phyloP scores from a whole-genome alignment of 139 green algal genomes.

The Eudorina sp. region DNA sequence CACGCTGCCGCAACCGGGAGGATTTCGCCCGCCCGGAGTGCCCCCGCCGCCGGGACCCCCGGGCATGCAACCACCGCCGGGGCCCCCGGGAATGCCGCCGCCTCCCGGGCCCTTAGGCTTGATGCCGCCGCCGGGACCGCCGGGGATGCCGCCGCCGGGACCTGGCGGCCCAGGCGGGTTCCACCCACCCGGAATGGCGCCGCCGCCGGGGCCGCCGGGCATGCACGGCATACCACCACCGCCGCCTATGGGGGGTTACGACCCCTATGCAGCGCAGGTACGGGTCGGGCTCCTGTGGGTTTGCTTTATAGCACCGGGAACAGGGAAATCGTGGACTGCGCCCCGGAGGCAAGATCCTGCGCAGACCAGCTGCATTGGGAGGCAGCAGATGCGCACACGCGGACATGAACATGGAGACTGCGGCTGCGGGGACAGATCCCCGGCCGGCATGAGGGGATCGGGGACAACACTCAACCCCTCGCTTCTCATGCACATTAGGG shows the following conservation, averaged over 20 bases:
- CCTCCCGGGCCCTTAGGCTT: background rate
- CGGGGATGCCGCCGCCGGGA: constrained; percentile 35
- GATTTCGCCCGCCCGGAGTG: background rate
- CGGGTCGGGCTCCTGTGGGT: background rate
- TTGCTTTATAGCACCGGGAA: too few species aligned
- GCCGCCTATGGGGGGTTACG: constrained; percentile 44
- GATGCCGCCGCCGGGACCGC: background rate
- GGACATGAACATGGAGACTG: too few species aligned
- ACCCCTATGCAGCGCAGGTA: constrained; percentile 47
- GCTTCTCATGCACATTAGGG: too few species aligned
- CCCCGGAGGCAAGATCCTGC: too few species aligned
- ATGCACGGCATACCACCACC: constrained; percentile 31
- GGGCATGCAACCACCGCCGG: constrained; percentile 13
- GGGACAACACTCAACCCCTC: too few species aligned
- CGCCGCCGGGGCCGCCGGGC: constrained; percentile 2
- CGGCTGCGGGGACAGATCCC: too few species aligned
- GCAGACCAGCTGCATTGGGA: too few species aligned
- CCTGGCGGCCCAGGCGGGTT: too few species aligned
- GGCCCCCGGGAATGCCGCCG: constrained; percentile 3
- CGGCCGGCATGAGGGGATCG: too few species aligned
- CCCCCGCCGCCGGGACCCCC: background rate
- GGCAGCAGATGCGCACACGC: too few species aligned
- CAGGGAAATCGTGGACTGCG: too few species aligned
- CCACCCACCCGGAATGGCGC: constrained; percentile 19
- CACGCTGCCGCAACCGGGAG: background rate